Conservation (phyloP, 2,329 filamentous ascomycete genomes). For the Venturiaceae sp. region DNA sequence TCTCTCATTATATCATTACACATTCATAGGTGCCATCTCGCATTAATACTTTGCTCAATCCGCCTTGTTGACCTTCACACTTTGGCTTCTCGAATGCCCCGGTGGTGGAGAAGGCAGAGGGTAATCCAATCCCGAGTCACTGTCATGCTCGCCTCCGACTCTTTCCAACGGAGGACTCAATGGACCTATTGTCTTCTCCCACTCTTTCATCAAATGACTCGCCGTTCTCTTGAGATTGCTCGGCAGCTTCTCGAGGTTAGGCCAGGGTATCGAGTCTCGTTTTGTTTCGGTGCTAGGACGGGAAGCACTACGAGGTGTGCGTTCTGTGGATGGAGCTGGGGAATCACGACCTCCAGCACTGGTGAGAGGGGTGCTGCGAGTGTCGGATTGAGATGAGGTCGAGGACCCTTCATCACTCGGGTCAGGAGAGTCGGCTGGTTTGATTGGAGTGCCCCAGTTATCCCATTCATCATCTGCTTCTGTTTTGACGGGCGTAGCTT, state of each 20-base stretch:
- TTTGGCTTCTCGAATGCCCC: neutral
- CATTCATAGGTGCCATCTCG: neutral
- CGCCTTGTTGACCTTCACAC: neutral
- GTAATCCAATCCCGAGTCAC: neutral
- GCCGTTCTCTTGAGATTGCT: constrained; percentile 73
- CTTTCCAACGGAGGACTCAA: neutral
- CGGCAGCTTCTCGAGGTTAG: constrained; percentile 62
- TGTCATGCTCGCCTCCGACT: neutral
- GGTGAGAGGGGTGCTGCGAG: neutral
- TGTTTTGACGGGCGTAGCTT: constrained; percentile 12
- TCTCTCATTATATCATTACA: constrained; percentile 1
- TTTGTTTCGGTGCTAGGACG: constrained; percentile 16
- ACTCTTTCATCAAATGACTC: constrained; percentile 80
- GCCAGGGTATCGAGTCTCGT: constrained; percentile 46
- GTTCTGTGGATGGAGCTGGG: neutral
- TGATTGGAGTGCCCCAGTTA: constrained; percentile 33
- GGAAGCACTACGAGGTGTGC: constrained; percentile 11
- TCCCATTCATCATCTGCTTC: constrained; percentile 40
- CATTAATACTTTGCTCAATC: neutral
- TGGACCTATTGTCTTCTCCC: constrained; percentile 63
- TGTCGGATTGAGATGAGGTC: neutral
- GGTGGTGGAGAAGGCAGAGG: neutral
- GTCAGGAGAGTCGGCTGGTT: neutral
- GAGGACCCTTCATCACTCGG: neutral
- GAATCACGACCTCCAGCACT: neutral